Percentiles rank a stretch among this genome's conserved stretches.
Evolutionary conservation across 2,329 filamentous ascomycete genomes (phyloP).

Genomic region (Whalleya microplaca): DNA sequence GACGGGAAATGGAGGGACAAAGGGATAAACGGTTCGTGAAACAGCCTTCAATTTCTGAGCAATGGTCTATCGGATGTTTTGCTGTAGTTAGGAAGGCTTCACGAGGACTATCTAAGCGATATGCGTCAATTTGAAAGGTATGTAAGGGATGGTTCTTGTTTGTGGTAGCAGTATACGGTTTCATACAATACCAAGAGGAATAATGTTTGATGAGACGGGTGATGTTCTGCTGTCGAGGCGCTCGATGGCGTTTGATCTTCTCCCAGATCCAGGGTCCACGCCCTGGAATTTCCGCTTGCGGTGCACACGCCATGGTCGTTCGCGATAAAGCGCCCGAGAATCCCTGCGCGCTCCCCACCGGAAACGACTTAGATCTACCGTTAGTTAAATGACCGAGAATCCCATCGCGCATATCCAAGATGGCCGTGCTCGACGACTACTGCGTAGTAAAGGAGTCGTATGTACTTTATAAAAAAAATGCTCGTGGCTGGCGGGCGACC

Average conservation of each 20-base stretch:
- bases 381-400: constrained; percentile 21
- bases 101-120: not conserved
- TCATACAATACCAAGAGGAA: constrained; percentile 19
- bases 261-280: constrained; percentile 19
- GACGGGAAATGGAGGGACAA: too few relatives aligned
- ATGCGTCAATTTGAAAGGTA: not conserved
- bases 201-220: constrained; percentile 23
- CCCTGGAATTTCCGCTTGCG: constrained; percentile 27
- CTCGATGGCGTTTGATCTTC: constrained; percentile 23
- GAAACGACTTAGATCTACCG: constrained; percentile 20
- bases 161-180: not conserved
- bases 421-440: not conserved
- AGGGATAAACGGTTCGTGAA: too few relatives aligned
- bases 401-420: constrained; percentile 17
- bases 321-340: constrained; percentile 18
- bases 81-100: not conserved
- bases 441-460: not conserved
- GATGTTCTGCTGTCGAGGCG: constrained; percentile 21
- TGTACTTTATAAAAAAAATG: too few relatives aligned
- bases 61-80: not conserved
- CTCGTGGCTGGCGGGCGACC: not conserved
- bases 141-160: constrained; percentile 9
- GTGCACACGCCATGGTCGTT: constrained; percentile 22
- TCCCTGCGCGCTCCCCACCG: constrained; percentile 11
- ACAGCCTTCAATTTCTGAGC: too few relatives aligned